Conservation (phyloP, 2,329 filamentous ascomycete species). For the Pyricularia sp. region DNA sequence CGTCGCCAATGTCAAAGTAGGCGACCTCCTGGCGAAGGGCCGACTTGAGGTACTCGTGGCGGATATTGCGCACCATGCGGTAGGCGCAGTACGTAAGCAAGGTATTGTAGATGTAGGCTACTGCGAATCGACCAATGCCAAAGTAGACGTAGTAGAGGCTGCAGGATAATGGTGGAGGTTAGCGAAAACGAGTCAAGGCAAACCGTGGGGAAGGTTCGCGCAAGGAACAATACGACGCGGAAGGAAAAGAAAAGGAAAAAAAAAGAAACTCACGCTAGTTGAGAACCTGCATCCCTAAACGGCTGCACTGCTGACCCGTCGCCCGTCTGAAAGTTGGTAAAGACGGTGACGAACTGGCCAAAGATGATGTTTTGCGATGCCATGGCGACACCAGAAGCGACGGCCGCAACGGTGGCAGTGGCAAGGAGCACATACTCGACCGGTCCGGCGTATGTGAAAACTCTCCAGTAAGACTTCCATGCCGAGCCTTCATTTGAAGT, state of each 20-base stretch:
- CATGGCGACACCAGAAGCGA: conserved; percentile 26
- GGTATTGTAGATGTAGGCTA: conserved; percentile 37
- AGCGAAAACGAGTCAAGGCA: not conserved
- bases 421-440: conserved; percentile 19
- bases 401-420: conserved; percentile 20
- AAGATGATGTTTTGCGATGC: conserved; percentile 29
- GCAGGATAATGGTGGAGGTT: not conserved
- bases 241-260: not conserved
- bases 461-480: conserved; percentile 7
- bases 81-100: conserved; percentile 39
- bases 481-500: not conserved
- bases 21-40: conserved; percentile 40
- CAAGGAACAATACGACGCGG: too few relatives aligned
- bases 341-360: conserved; percentile 24
- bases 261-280: not conserved
- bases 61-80: conserved; percentile 36
- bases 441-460: conserved; percentile 19
- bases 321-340: conserved; percentile 14
- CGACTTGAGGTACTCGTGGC: conserved; percentile 38
- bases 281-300: conserved; percentile 25
- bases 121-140: conserved; percentile 41
- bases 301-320: not conserved
- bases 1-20: conserved; percentile 33
- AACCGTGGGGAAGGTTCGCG: not conserved
- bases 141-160: conserved; percentile 40